phyloP scores from a whole-genome alignment of 2,329 filamentous ascomycete genomes.

The Fusarium paranaense region DNA sequence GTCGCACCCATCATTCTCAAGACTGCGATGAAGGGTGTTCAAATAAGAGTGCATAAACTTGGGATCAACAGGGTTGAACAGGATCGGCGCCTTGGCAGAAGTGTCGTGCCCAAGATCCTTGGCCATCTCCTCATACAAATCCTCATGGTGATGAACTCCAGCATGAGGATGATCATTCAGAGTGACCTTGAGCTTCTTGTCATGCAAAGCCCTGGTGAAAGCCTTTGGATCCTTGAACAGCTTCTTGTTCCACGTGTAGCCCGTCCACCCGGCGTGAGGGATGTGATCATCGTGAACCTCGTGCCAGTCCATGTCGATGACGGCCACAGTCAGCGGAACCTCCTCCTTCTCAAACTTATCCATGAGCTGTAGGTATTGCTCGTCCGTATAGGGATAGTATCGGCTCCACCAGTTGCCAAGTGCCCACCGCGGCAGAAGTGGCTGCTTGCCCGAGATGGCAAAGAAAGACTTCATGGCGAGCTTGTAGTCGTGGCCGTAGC shows the following conservation, averaged over 20 bases:
- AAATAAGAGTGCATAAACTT: slow-evolving; percentile 70
- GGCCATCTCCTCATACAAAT: slow-evolving; percentile 66
- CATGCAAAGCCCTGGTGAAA: slow-evolving; percentile 64
- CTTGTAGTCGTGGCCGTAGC: slow-evolving; percentile 68
- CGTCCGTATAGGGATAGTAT: slow-evolving; percentile 67
- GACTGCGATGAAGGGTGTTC: slow-evolving; percentile 64
- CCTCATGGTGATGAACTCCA: slow-evolving; percentile 67
- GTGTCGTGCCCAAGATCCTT: slow-evolving; percentile 64
- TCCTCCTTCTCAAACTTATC: slow-evolving; percentile 62
- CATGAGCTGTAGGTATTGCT: slow-evolving; percentile 69
- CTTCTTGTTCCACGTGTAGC: slow-evolving; percentile 71
- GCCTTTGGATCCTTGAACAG: slow-evolving; percentile 61
- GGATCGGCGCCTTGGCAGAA: slow-evolving; percentile 60
- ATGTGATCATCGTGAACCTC: slow-evolving; percentile 60
- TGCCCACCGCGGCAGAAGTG: slow-evolving; percentile 66
- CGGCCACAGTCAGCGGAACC: slow-evolving; percentile 69
- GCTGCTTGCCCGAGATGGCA: slow-evolving; percentile 66
- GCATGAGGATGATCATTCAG: slow-evolving; percentile 73
- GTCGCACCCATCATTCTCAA: slow-evolving; percentile 68
- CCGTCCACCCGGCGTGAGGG: slow-evolving; percentile 58
- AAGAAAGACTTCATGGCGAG: slow-evolving; percentile 66
- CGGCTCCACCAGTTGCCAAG: slow-evolving; percentile 76
- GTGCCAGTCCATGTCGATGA: slow-evolving; percentile 77
- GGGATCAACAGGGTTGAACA: slow-evolving; percentile 66
- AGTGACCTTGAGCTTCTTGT: slow-evolving; percentile 63